A percentile compares a stretch with the other conserved stretches of the same genome.
These are phyloP conservation scores for Colletotrichum cereale DNA, from an alignment of 2,329 filamentous ascomycete genomes.

Conservation along the genomic window DNA sequence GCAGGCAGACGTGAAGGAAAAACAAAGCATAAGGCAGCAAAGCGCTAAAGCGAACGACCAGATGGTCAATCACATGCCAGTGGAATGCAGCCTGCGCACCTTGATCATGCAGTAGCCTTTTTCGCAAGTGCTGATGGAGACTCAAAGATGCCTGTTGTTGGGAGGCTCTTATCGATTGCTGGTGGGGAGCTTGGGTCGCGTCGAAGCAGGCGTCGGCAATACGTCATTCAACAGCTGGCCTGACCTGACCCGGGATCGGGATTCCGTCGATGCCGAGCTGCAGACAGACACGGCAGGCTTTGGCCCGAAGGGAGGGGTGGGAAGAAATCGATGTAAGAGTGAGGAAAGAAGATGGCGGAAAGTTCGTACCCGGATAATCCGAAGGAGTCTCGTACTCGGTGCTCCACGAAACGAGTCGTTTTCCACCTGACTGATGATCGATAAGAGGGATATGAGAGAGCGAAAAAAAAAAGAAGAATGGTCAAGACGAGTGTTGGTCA, in stretches of 20 bases:
- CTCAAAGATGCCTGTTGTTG: neutral
- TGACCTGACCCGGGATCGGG: neutral
- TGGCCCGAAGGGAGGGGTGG: conserved; percentile 2
- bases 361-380: neutral
- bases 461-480: neutral
- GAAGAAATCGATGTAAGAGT: neutral
- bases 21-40: neutral
- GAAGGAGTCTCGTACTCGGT: neutral
- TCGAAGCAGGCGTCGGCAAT: conserved; percentile 12
- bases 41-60: neutral
- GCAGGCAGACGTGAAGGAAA: neutral
- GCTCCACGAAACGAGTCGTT: neutral
- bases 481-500: neutral
- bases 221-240: conserved; percentile 29
- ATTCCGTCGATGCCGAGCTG: conserved; percentile 16
- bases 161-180: conserved; percentile 35
- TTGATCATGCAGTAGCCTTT: conserved; percentile 27
- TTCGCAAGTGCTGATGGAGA: conserved; percentile 8
- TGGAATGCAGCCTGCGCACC: conserved; percentile 18
- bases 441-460: neutral
- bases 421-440: neutral
- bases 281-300: conserved; percentile 1
- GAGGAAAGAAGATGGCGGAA: neutral
- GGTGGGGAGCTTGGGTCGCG: conserved; percentile 5
- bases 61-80: conserved; percentile 28